Conservation (phyloP, 2,329 filamentous ascomycete species). For the Xylaria sp. region DNA sequence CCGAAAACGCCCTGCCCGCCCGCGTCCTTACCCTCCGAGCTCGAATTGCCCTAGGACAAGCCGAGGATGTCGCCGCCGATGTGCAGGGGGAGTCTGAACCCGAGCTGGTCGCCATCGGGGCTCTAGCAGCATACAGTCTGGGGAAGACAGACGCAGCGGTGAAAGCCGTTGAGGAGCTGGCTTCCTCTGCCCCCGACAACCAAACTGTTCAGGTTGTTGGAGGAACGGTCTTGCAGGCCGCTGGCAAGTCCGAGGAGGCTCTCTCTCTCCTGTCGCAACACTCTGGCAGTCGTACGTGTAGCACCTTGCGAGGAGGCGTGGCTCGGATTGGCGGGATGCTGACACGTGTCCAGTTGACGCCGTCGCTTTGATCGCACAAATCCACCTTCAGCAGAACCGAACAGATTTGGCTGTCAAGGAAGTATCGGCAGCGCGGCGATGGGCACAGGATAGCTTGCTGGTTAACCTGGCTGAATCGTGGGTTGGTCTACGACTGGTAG, state of each 20-base stretch:
- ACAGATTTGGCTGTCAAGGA: slow-evolving; percentile 90
- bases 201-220: slow-evolving; percentile 77
- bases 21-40: slow-evolving; percentile 80
- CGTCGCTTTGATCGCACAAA: slow-evolving; percentile 87
- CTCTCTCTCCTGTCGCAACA: slow-evolving; percentile 78
- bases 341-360: slow-evolving; percentile 61
- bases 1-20: slow-evolving; percentile 76
- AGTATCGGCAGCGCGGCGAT: slow-evolving; percentile 81
- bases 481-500: slow-evolving; percentile 85
- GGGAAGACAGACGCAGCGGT: slow-evolving; percentile 67
- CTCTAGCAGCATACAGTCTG: slow-evolving; percentile 68
- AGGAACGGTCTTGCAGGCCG: slow-evolving; percentile 79
- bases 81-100: slow-evolving; percentile 66
- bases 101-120: slow-evolving; percentile 75
- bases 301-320: background rate
- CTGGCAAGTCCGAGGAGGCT: slow-evolving; percentile 83
- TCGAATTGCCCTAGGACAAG: slow-evolving; percentile 79
- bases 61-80: slow-evolving; percentile 71
- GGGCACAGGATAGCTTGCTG: slow-evolving; percentile 92
- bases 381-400: slow-evolving; percentile 89
- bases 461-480: slow-evolving; percentile 95
- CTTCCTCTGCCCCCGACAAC: slow-evolving; percentile 70
- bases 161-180: slow-evolving; percentile 66
- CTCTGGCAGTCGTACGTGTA: slow-evolving; percentile 77
- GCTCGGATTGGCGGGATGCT: slow-evolving; percentile 11